phyloP scores from a whole-genome alignment of 257 asterid species.

The Plectranthus barbatus region DNA sequence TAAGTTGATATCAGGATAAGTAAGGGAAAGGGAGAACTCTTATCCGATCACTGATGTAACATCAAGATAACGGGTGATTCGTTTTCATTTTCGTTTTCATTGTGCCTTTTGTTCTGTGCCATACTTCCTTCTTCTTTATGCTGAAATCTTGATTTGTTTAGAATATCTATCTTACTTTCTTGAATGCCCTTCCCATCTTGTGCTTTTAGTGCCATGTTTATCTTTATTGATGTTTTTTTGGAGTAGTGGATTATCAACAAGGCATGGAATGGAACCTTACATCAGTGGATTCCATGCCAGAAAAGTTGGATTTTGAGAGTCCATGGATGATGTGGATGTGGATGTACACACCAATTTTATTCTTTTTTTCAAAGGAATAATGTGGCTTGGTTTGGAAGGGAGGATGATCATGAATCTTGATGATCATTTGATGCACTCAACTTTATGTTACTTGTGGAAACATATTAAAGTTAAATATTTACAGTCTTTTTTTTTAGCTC shows the following conservation, averaged over 20 bases:
- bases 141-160: conserved; percentile 18
- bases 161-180: conserved; percentile 16
- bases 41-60: conserved; percentile 25
- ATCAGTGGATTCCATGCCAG: conserved; percentile 37
- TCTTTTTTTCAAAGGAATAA: conserved; percentile 21
- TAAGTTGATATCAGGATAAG: conserved; percentile 22
- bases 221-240: conserved; percentile 7
- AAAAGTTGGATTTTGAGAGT: conserved; percentile 35
- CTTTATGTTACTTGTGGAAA: not conserved
- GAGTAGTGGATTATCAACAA: conserved; percentile 20
- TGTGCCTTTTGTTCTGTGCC: conserved; percentile 7
- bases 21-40: conserved; percentile 15
- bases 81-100: not conserved
- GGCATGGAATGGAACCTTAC: conserved; percentile 26
- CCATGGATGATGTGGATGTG: conserved; percentile 31
- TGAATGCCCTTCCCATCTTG: conserved; percentile 2
- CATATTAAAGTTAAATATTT: not conserved
- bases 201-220: conserved; percentile 9
- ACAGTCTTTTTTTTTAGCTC: not conserved
- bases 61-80: conserved; percentile 13
- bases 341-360: conserved; percentile 2
- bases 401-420: conserved; percentile 28
- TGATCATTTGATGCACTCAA: conserved; percentile 18
- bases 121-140: conserved; percentile 20
- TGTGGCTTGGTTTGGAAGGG: conserved; percentile 45